Evolutionary conservation across 768 basidiomycete species (phyloP), one percentile per base, ranked within the genome.

Genomic region (Mycena galopus): DNA sequence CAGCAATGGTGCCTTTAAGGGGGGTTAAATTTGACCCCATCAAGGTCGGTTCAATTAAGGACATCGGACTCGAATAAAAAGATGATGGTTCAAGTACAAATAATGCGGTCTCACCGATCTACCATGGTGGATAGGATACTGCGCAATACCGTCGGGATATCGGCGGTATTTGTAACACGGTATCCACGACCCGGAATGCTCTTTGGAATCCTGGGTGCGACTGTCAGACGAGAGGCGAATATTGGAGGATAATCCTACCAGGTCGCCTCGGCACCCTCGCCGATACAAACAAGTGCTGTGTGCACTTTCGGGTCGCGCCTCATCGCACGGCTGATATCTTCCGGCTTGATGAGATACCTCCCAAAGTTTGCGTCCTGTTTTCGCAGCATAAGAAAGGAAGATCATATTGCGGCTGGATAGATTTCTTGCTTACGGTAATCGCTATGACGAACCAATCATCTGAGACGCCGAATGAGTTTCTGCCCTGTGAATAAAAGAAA

Each of bases 361-460:
- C 83, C 87, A 69, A 92, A 92, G 79, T 92, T 93, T 10, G 91
- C 92, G 76, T 93, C 91, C 82, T 88, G 57, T n/a, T 72, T 51
- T 17, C 32, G 21, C 51, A 67, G 33, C 32, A 55, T 21, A 32
- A 32, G 21, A 25, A 12, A 59, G 37, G 21, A 60, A 27, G 11
- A 5, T 23, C 14, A 30, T 33, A 56, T 12, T 4, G 9, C 3
- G 9, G 23, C 21, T 25, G 17, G 17, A 44, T 23, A 17, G 7
- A 59, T 51, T 51, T 51, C 23, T 27, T 27, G n/a, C 82, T 67
- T 69, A 87, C 87, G 16, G 92, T 92, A 57, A 93, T 88, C 5
- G 90, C 88, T 69, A 93, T 91, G 21, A 92, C 91, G 77, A 91
- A 91, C 89, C 90, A 92, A 69, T 92, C 91, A 74, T 93, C 91